A percentile compares a stretch with the other conserved stretches of the same genome.
Conservation (phyloP, 1,284 basidiomycete genomes). For the Schizophyllum amplum region DNA sequence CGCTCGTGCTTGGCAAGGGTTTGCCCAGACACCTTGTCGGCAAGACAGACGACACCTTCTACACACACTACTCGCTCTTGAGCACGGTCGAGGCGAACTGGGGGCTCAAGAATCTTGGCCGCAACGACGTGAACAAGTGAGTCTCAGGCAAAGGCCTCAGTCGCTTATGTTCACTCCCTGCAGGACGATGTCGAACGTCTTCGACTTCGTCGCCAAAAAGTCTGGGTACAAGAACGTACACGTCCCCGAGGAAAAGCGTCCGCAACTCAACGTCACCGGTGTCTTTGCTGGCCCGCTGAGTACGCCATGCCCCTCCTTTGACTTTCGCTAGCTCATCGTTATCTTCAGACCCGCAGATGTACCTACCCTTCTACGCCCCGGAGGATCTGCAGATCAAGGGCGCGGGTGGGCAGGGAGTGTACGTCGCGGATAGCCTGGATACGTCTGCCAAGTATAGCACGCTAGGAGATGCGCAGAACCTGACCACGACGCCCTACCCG, state of each 20-base stretch:
- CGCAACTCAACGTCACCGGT: constrained; percentile 2
- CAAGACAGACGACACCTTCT: constrained; percentile 45
- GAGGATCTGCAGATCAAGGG: not conserved
- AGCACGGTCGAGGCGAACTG: constrained; percentile 61
- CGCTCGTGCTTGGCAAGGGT: constrained; percentile 45
- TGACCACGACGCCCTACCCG: not conserved
- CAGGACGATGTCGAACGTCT: constrained; percentile 5
- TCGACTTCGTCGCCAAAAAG: constrained; percentile 7
- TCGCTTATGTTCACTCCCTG: no score
- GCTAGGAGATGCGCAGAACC: not conserved
- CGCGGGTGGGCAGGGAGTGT: not conserved
- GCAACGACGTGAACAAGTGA: constrained; percentile 29
- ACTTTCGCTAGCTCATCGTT: not conserved
- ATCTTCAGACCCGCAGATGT: not conserved
- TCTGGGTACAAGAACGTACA: constrained; percentile 4
- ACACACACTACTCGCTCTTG: constrained; percentile 59
- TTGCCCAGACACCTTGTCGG: constrained; percentile 34
- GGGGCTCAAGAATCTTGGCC: constrained; percentile 49
- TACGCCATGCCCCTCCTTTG: not conserved
- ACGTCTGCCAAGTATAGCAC: not conserved
- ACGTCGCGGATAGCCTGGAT: not conserved
- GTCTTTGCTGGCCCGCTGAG: constrained; percentile 3
- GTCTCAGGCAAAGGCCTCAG: not conserved
- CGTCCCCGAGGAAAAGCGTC: constrained; percentile 1
- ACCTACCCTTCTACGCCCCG: not conserved